Conservation (phyloP, 1,284 basidiomycete genomes). For the Grifola frondosa region DNA sequence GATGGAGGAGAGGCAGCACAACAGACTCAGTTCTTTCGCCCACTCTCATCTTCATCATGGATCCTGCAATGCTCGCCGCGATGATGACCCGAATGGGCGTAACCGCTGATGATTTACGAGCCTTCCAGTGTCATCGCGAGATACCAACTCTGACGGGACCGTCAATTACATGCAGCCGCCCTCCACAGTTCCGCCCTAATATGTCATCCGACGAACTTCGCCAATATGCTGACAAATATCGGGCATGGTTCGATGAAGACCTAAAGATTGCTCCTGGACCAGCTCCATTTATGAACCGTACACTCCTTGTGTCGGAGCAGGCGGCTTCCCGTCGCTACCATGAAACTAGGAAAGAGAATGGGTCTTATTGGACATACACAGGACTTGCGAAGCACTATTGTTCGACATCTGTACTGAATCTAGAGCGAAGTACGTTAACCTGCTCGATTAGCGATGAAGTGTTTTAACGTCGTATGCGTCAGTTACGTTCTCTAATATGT, state of each 20-base stretch:
- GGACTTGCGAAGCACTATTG: slow-evolving; percentile 17
- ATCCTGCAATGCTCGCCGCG: slow-evolving; percentile 6
- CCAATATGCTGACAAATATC: slow-evolving; percentile 8
- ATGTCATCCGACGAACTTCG: slow-evolving; percentile 5
- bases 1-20: no score
- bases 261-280: slow-evolving; percentile 7
- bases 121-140: no score
- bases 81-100: slow-evolving; percentile 1
- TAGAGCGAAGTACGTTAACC: slow-evolving; percentile 6
- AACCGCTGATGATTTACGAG: not conserved
- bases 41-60: slow-evolving; percentile 2
- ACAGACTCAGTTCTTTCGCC: no score
- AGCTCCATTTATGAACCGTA: slow-evolving; percentile 4
- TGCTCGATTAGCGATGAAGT: not conserved
- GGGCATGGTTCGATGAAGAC: slow-evolving; percentile 15
- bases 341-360: not conserved
- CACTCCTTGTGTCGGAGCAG: slow-evolving; percentile 8
- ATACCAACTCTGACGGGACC: not conserved
- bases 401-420: slow-evolving; percentile 5
- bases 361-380: slow-evolving; percentile 11
- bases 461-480: not conserved
- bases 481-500: slow-evolving; percentile 16
- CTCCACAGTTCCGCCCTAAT: slow-evolving; percentile 6
- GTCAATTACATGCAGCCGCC: not conserved
- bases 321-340: slow-evolving; percentile 1